Conservation (phyloP, 345 rosid genomes). For the Hypericum perforatum region DNA sequence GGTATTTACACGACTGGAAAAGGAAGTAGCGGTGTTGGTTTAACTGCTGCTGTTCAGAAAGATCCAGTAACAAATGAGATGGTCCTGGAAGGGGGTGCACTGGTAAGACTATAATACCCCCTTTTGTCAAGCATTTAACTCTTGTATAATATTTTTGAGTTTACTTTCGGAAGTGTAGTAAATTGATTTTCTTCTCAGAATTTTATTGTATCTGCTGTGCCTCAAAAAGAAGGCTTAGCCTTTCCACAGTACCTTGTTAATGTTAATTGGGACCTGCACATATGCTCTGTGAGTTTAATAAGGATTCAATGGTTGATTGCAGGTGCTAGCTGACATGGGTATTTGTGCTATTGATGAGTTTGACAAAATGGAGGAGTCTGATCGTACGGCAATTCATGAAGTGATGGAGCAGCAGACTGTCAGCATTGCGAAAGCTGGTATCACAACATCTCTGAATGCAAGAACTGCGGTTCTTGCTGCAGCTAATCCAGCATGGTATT, state of each 20-base stretch:
- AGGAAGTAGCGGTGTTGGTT: constrained; percentile 99
- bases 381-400: constrained; percentile 96
- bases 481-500: constrained; percentile 98
- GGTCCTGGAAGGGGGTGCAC: constrained; percentile 97
- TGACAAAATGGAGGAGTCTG: constrained; percentile 99
- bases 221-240: background rate
- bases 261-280: no score
- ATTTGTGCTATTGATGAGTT: constrained; percentile 99
- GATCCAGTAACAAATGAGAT: constrained; percentile 95
- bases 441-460: constrained; percentile 91
- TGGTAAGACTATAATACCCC: constrained; percentile 41
- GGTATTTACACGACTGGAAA: constrained; percentile 91
- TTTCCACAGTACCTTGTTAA: background rate
- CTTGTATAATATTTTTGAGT: no score
- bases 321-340: constrained; percentile 99
- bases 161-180: background rate
- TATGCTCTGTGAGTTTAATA: constrained; percentile 5
- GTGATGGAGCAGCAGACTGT: constrained; percentile 99
- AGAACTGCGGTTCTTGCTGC: constrained; percentile 98
- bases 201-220: no score
- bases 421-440: constrained; percentile 99
- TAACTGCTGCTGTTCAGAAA: constrained; percentile 95
- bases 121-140: no score
- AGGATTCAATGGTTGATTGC: constrained; percentile 21
- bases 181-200: background rate